Base-by-base conservation (phyloP, 805 yeast species). In the Candida anglica region DNA sequence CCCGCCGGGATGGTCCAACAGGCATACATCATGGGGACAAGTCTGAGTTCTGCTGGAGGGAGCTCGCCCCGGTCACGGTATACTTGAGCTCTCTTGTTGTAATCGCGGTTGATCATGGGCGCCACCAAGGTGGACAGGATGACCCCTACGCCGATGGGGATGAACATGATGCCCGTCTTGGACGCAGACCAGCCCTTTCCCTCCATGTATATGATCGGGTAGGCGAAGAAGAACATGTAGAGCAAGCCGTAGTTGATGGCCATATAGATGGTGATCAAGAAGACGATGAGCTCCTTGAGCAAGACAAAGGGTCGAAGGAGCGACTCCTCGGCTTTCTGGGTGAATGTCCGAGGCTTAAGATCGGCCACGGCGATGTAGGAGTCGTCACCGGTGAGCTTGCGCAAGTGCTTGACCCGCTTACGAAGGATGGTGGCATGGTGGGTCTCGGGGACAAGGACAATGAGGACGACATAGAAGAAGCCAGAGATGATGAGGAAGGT, bases 371-470 rank as follows among this genome's bases (percentile, higher is more conserved):
- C 43, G 37, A 45, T 46, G 40, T 62, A 62, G 15, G 48, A 40
- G 13, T 58, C 53, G 34, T 62, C 68, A 11, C 66, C 66, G 15
- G 68, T 62, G 6, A 28, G n/a, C 32, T 58, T 48, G 33, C 66
- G 50, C 40, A 62, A 42, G 19, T 31, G 34, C 67, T 63, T 66
- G 15, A 85, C 82, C 56, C 86, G 69, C 27, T 44, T 57, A 51
- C 67, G 74, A 39, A 81, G 60, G 15, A 81, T 52, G 1, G 77
- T 76, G 28, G 71, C 65, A 42, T 71, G 75, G 44, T 79, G 81
- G 19, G 88, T 81, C 53, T 81, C 88, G 3, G 86, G 85, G 30
- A 72, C 49, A 5, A 47, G 27, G 3, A 45, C 43, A 19, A 53
- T 41, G 33, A 61, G 54, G 11, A 53, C 24, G n/a, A 43, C 47